phyloP scores from a whole-genome alignment of 352 stramenopile genomes.

The Hyaloperonospora arabidopsidis region DNA sequence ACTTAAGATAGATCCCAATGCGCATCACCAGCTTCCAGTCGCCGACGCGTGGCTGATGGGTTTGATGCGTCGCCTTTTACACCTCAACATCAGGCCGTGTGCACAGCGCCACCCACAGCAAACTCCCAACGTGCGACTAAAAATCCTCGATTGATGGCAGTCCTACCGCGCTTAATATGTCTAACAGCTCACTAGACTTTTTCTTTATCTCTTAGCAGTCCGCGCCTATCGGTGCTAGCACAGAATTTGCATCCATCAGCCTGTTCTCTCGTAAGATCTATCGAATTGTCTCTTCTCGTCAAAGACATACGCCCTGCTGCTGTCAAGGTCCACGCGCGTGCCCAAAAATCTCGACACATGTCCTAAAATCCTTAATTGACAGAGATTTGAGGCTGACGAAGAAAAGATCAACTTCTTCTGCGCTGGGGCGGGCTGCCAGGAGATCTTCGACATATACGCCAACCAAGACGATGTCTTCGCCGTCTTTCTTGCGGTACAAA shows the following conservation, averaged over 20 bases:
- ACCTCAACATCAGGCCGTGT: conserved; percentile 25
- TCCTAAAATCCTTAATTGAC: conserved; percentile 22
- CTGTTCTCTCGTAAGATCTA: not conserved
- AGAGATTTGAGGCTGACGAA: conserved; percentile 1
- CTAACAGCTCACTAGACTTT: not conserved
- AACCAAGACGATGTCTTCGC: conserved; percentile 1
- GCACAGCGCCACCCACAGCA: conserved; percentile 4
- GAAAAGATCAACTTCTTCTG: conserved; percentile 2
- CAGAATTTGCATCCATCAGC: not conserved
- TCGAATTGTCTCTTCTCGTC: not conserved
- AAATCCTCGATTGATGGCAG: not conserved
- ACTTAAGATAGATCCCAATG: too few species aligned
- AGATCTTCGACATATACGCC: conserved; percentile 30
- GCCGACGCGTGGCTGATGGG: conserved; percentile 1
- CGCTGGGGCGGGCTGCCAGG: conserved; percentile 4
- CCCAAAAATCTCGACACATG: conserved; percentile 20
- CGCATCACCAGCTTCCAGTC: conserved; percentile 14
- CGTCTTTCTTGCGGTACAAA: conserved; percentile 13
- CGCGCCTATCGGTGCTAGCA: not conserved
- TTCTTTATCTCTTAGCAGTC: too few species aligned
- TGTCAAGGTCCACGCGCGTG: conserved; percentile 4
- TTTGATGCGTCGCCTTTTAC: conserved; percentile 9
- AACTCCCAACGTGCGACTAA: not conserved
- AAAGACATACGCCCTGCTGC: not conserved
- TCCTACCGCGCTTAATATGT: not conserved